Conservation (phyloP, 139 green algal species). For the Spirogloea muscicola region DNA sequence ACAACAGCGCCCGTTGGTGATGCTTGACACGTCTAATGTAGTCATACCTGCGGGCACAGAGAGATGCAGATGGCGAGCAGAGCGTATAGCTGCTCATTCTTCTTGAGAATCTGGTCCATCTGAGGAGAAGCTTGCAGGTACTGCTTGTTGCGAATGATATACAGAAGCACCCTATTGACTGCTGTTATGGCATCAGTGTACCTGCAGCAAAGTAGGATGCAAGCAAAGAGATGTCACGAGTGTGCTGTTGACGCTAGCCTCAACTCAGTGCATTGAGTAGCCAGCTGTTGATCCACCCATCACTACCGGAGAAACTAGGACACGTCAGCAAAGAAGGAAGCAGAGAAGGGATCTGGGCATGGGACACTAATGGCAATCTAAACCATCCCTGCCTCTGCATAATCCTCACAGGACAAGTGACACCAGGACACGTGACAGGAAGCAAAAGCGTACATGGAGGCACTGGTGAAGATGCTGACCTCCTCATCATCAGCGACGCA, state of each 20-base stretch:
- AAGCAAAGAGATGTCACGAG: background rate
- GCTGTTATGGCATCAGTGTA: constrained; percentile 78
- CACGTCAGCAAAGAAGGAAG: background rate
- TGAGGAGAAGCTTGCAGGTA: constrained; percentile 7
- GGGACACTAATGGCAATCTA: background rate
- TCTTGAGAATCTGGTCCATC: constrained; percentile 84
- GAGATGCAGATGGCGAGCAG: constrained; percentile 78
- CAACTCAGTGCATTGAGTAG: background rate
- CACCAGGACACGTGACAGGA: no score
- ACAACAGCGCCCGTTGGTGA: background rate
- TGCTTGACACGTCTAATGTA: no score
- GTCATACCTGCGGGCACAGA: constrained; percentile 73
- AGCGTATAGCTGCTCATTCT: constrained; percentile 95
- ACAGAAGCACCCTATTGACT: constrained; percentile 83
- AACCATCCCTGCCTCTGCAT: no score
- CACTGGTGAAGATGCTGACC: constrained; percentile 21
- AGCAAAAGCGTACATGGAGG: no score
- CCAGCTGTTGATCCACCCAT: background rate
- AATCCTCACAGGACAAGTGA: no score
- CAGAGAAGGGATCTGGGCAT: background rate
- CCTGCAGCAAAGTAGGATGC: constrained; percentile 43
- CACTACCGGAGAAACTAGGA: background rate
- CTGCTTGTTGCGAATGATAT: constrained; percentile 67
- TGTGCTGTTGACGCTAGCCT: background rate
- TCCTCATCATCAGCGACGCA: constrained; percentile 80